These are phyloP conservation scores for Fragaria ananassa DNA, from an alignment of 306 rosid genomes.

Conservation along the genomic window DNA sequence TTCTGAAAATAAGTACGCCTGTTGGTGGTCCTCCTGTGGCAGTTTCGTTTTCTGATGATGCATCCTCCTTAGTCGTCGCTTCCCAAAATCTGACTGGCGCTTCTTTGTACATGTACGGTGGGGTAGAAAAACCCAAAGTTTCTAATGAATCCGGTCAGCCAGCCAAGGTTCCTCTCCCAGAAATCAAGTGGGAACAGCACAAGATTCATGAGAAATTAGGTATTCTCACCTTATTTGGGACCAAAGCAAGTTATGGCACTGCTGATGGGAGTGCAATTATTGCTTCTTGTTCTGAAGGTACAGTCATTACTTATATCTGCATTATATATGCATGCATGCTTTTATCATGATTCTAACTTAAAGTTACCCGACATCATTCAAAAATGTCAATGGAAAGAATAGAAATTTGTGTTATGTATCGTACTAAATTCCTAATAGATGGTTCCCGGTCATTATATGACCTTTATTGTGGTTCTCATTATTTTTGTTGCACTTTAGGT, in stretches of 20 bases:
- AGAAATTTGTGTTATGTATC: neutral
- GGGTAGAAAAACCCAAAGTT: constrained; percentile 66
- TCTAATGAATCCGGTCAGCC: constrained; percentile 52
- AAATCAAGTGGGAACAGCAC: constrained; percentile 84
- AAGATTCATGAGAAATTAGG: constrained; percentile 80
- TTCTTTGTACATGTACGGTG: constrained; percentile 86
- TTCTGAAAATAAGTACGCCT: constrained; percentile 76
- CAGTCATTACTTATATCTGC: constrained; percentile 11
- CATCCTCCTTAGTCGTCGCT: constrained; percentile 75
- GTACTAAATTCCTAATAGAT: neutral
- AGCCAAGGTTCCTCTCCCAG: constrained; percentile 85
- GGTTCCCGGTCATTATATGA: neutral
- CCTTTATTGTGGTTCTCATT: constrained; percentile 22
- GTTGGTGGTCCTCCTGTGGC: constrained; percentile 90
- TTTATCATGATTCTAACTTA: neutral
- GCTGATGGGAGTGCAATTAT: constrained; percentile 91
- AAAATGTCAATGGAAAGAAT: neutral
- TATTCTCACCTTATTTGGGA: constrained; percentile 68
- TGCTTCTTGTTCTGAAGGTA: constrained; percentile 98
- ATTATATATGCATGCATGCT: neutral
- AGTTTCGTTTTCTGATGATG: constrained; percentile 59
- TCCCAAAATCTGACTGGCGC: constrained; percentile 64
- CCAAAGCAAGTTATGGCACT: constrained; percentile 78
- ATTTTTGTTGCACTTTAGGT: constrained; percentile 40
- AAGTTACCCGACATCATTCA: neutral